Evolutionary conservation across 257 asterid genomes (phyloP).

Genomic region (Prunella vulgaris): DNA sequence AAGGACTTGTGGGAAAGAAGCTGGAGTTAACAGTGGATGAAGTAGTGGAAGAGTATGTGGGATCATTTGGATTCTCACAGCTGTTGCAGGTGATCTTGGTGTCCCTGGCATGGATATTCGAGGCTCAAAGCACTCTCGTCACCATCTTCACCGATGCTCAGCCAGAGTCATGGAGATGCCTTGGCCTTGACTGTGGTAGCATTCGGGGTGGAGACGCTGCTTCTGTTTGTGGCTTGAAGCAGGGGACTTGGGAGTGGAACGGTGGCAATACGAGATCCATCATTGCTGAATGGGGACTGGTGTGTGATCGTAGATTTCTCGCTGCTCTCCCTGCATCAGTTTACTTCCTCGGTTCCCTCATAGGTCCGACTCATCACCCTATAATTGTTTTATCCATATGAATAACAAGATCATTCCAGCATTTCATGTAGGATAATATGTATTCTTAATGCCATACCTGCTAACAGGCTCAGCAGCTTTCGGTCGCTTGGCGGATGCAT

Average conservation of each 20-base stretch:
- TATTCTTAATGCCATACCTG: neutral
- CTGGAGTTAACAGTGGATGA: slow-evolving; percentile 50
- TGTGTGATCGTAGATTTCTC: slow-evolving; percentile 50
- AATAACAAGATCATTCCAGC: neutral
- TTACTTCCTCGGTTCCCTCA: slow-evolving; percentile 55
- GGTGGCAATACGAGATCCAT: slow-evolving; percentile 47
- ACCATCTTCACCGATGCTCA: slow-evolving; percentile 58
- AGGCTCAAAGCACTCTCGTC: slow-evolving; percentile 50
- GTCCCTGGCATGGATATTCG: slow-evolving; percentile 52
- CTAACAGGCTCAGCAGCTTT: slow-evolving; percentile 45
- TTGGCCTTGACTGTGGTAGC: slow-evolving; percentile 24
- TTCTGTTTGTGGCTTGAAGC: slow-evolving; percentile 43
- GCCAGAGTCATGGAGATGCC: slow-evolving; percentile 48
- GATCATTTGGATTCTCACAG: slow-evolving; percentile 62
- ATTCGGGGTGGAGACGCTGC: slow-evolving; percentile 7
- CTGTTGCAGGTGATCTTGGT: slow-evolving; percentile 53
- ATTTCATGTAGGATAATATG: neutral
- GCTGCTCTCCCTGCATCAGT: slow-evolving; percentile 64
- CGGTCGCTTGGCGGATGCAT: slow-evolving; percentile 41
- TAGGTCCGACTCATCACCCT: slow-evolving; percentile 30
- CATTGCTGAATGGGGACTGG: slow-evolving; percentile 59
- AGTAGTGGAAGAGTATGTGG: slow-evolving; percentile 53
- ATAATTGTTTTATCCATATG: no score
- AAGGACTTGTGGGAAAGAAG: slow-evolving; percentile 29
- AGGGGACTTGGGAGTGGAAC: slow-evolving; percentile 61